These are phyloP conservation scores for Collariella sp. DNA, from an alignment of 495 filamentous ascomycete species.

Conservation along the genomic window DNA sequence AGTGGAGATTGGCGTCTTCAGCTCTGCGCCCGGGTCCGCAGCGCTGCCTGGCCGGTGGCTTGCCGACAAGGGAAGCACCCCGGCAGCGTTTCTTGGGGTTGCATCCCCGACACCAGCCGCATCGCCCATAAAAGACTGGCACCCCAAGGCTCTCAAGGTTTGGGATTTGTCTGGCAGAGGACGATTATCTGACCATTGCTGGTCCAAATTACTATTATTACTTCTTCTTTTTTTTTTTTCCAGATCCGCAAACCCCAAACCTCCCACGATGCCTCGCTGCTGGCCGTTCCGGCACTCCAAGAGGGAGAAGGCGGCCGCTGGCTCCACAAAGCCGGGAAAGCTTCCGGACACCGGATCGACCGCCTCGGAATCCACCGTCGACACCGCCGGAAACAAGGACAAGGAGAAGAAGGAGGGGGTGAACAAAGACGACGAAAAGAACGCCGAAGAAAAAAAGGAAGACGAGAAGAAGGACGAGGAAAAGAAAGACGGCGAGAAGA, in stretches of 20 bases:
- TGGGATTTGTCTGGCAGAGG: too few species aligned
- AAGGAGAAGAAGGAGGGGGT: constrained; percentile 4
- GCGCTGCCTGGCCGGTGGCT: background rate
- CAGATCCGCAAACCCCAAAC: background rate
- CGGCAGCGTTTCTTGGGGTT: background rate
- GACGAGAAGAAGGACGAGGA: constrained; percentile 4
- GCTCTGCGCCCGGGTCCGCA: constrained; percentile 1
- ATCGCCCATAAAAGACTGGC: background rate
- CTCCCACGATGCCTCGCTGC: constrained; percentile 14
- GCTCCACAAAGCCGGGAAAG: constrained; percentile 9
- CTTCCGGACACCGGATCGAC: constrained; percentile 10
- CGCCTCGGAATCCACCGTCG: constrained; percentile 7
- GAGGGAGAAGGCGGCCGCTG: constrained; percentile 5
- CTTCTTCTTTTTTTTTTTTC: background rate
- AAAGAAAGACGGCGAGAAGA: constrained; percentile 4
- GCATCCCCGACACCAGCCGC: too few species aligned
- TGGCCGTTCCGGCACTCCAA: constrained; percentile 15
- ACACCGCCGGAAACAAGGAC: background rate
- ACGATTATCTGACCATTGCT: too few species aligned
- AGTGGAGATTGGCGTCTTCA: constrained; percentile 10
- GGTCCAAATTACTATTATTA: background rate
- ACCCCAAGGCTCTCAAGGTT: background rate
- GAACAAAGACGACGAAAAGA: background rate
- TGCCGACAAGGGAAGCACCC: background rate
- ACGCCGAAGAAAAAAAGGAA: background rate